Percentiles rank a stretch among this genome's conserved stretches.
Evolutionary conservation across 805 yeast genomes (phyloP).

Genomic region (Nakazawaea siamensis): DNA sequence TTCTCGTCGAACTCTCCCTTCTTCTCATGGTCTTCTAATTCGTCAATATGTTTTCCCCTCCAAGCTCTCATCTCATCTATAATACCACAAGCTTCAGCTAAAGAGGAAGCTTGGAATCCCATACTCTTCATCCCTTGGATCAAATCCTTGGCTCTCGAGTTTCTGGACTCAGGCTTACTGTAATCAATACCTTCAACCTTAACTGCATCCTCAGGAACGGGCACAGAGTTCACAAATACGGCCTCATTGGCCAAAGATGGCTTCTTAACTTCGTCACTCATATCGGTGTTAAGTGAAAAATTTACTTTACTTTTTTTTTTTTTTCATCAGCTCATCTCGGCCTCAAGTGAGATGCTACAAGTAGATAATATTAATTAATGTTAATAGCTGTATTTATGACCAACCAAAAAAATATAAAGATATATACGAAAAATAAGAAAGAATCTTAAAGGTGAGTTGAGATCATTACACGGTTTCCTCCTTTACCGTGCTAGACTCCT

Average conservation of each 20-base stretch:
- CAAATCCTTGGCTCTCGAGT: constrained; percentile 74
- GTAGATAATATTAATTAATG: no score
- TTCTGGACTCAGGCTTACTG: constrained; percentile 63
- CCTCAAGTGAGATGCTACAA: no score
- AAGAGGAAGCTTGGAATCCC: constrained; percentile 95
- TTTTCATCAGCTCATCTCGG: no score
- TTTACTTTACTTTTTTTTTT: no score
- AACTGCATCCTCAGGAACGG: constrained; percentile 74
- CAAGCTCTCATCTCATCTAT: constrained; percentile 88
- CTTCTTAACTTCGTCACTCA: constrained; percentile 18
- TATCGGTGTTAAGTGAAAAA: no score
- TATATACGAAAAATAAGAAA: no score
- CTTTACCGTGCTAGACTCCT: no score
- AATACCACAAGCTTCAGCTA: constrained; percentile 85
- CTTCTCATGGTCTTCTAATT: constrained; percentile 58
- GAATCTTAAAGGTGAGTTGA: no score
- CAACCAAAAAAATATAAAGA: no score
- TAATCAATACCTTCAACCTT: constrained; percentile 88
- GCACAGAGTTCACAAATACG: constrained; percentile 77
- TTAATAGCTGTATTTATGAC: no score
- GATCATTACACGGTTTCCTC: no score
- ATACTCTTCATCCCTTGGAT: constrained; percentile 79
- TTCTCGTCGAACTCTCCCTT: constrained; percentile 72
- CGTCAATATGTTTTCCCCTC: constrained; percentile 76
- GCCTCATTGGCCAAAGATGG: constrained; percentile 87